Conservation (phyloP, 140 eudicot species). For the Senecio squalidus region DNA sequence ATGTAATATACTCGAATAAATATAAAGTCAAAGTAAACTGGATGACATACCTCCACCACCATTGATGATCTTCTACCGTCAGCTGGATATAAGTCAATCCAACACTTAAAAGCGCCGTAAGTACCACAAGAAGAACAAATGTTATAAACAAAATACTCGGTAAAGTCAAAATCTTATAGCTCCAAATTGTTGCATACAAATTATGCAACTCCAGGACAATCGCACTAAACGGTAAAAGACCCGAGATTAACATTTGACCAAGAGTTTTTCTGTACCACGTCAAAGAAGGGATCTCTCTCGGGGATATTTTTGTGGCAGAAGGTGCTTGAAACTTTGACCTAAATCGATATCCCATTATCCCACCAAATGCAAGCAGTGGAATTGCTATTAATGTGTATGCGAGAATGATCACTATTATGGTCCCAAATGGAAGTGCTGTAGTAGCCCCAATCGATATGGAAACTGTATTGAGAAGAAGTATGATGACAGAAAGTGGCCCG, state of each 20-base stretch:
- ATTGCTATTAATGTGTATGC: slow-evolving; percentile 37
- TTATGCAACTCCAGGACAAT: slow-evolving; percentile 76
- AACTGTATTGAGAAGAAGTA: slow-evolving; percentile 49
- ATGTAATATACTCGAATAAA: slow-evolving; percentile 49
- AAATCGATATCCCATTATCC: slow-evolving; percentile 49
- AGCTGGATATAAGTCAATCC: slow-evolving; percentile 81
- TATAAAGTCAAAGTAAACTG: slow-evolving; percentile 16
- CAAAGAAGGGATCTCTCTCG: slow-evolving; percentile 60
- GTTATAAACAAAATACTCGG: slow-evolving; percentile 50
- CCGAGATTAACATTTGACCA: slow-evolving; percentile 78
- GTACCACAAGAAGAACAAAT: slow-evolving; percentile 48
- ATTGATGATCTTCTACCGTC: slow-evolving; percentile 66
- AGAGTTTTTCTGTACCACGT: slow-evolving; percentile 64
- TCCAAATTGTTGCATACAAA: slow-evolving; percentile 78
- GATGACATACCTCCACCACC: slow-evolving; percentile 93
- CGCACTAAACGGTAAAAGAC: slow-evolving; percentile 86
- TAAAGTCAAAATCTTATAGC: slow-evolving; percentile 56
- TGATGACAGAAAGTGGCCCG: slow-evolving; percentile 42
- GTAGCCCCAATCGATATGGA: slow-evolving; percentile 56
- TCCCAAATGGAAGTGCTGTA: slow-evolving; percentile 74
- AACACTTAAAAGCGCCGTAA: slow-evolving; percentile 55
- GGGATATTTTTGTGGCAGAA: slow-evolving; percentile 47
- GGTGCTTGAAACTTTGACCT: slow-evolving; percentile 61
- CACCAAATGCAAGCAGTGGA: slow-evolving; percentile 81
- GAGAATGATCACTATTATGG: slow-evolving; percentile 51